A percentile compares a stretch with the other conserved stretches of the same genome.
Evolutionary conservation across 139 green algal species (phyloP).

Genomic region (Chlorella sp.): DNA sequence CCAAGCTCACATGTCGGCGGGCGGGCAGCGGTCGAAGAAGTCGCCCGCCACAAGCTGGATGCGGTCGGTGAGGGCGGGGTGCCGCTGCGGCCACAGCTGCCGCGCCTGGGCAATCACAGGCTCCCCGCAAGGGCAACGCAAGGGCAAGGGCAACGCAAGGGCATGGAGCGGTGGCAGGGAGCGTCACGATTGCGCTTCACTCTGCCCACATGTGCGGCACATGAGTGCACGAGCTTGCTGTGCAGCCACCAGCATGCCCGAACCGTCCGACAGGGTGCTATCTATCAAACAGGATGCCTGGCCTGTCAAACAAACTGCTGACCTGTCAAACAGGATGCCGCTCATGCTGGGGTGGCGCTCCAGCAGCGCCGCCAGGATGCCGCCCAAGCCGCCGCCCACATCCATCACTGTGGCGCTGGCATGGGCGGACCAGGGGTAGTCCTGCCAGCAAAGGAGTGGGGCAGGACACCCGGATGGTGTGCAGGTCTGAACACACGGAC

Average conservation of each 20-base stretch:
- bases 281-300: no score
- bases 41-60: neutral
- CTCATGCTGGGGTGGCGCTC: neutral
- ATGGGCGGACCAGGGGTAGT: slow-evolving; percentile 1
- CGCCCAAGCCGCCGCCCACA: neutral
- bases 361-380: neutral
- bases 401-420: neutral
- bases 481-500: no score
- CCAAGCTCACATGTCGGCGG: neutral
- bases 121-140: neutral
- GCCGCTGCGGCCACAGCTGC: neutral
- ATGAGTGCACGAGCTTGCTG: no score
- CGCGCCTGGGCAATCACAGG: neutral
- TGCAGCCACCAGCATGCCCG: no score
- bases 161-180: no score
- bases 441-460: neutral
- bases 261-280: no score
- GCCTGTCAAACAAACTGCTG: no score
- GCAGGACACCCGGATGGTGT: neutral
- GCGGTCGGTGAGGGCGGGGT: neutral
- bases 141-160: no score
- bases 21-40: neutral
- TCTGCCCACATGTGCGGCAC: no score
- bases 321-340: neutral
- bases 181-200: no score